Conservation (phyloP, 2,329 filamentous ascomycete genomes). For the Diaporthe longicolla region DNA sequence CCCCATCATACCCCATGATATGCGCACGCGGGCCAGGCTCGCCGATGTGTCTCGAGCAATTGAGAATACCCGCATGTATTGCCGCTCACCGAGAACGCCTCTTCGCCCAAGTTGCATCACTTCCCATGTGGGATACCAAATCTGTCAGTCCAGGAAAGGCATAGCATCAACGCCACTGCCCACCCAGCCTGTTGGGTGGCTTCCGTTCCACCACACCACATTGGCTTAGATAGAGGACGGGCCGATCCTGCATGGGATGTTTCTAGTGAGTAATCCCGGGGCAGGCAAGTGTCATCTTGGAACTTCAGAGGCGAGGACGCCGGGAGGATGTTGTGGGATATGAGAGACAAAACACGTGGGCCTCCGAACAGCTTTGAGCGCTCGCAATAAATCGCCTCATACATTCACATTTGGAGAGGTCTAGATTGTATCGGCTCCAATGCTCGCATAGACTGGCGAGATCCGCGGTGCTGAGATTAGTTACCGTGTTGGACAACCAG, state of each 20-base stretch:
- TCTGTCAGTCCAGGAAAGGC: background rate
- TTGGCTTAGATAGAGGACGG: background rate
- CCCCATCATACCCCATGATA: too few species aligned
- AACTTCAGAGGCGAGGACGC: background rate
- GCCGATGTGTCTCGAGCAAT: background rate
- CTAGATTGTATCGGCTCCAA: background rate
- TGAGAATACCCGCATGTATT: background rate
- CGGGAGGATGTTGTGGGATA: too few species aligned
- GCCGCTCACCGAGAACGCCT: conserved; percentile 27
- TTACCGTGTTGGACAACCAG: background rate
- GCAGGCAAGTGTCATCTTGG: background rate
- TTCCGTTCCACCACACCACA: background rate
- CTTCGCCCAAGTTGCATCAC: background rate
- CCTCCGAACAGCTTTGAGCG: background rate
- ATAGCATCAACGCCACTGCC: conserved; percentile 10
- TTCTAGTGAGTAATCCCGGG: background rate
- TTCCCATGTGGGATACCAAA: background rate
- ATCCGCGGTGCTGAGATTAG: background rate
- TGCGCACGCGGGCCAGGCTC: background rate
- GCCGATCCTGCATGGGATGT: background rate
- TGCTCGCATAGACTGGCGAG: background rate
- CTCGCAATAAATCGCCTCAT: too few species aligned
- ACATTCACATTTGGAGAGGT: background rate
- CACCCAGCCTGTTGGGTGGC: background rate
- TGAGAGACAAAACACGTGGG: background rate